Conservation (phyloP, 352 stramenopile species). For the Phytophthora megakarya region DNA sequence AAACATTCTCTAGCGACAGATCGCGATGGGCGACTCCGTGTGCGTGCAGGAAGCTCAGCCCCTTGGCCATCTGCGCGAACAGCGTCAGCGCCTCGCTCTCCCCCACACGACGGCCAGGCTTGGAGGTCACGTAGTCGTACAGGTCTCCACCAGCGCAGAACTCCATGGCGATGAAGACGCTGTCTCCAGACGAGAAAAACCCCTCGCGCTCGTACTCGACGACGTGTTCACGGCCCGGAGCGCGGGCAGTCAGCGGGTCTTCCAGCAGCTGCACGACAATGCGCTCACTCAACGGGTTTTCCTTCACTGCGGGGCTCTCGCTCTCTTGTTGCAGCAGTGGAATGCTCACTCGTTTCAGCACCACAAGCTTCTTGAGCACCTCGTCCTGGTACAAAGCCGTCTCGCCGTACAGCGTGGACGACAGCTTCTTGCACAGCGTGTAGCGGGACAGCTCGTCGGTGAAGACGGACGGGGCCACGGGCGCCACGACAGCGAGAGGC, state of each 20-base stretch:
- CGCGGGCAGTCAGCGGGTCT: conserved; percentile 19
- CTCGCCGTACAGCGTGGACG: conserved; percentile 59
- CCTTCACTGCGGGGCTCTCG: conserved; percentile 24
- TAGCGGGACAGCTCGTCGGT: conserved; percentile 38
- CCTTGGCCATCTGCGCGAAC: conserved; percentile 45
- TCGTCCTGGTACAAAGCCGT: conserved; percentile 55
- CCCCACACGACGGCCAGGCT: conserved; percentile 33
- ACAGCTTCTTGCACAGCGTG: conserved; percentile 39
- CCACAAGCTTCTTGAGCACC: conserved; percentile 40
- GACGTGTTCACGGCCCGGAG: conserved; percentile 42
- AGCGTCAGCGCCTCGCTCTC: conserved; percentile 46
- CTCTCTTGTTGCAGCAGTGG: conserved; percentile 41
- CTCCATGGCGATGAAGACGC: conserved; percentile 65
- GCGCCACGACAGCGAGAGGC: conserved; percentile 14
- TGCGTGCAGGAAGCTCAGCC: conserved; percentile 51
- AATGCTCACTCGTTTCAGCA: conserved; percentile 64
- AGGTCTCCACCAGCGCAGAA: conserved; percentile 69
- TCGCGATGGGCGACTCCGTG: conserved; percentile 57
- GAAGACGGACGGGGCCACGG: conserved; percentile 1
- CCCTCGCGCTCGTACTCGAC: conserved; percentile 43
- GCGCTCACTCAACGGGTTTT: conserved; percentile 53
- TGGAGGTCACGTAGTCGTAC: conserved; percentile 48
- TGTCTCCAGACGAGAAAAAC: conserved; percentile 50
- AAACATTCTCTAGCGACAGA: conserved; percentile 64
- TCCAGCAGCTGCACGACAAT: conserved; percentile 54